Conservation (phyloP, 2,329 filamentous ascomycete genomes). For the Penicillium sp. region DNA sequence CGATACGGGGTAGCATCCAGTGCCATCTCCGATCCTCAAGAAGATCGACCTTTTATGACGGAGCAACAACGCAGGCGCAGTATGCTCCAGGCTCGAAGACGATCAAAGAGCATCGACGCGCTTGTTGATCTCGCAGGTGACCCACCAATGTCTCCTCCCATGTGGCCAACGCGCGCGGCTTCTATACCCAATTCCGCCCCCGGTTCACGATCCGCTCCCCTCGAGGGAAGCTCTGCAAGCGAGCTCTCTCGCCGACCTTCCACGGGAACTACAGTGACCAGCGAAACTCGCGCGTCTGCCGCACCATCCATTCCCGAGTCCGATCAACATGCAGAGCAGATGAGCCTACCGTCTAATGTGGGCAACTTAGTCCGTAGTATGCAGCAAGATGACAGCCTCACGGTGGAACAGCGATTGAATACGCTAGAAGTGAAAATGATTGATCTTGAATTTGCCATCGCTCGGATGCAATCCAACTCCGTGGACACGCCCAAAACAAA, state of each 20-base stretch:
- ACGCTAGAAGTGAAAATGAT: constrained; percentile 49
- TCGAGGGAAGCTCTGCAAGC: constrained; percentile 27
- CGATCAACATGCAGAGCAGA: constrained; percentile 16
- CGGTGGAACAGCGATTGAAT: constrained; percentile 45
- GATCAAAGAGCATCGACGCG: constrained; percentile 44
- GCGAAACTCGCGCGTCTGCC: constrained; percentile 19
- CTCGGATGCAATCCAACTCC: constrained; percentile 41
- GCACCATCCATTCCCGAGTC: constrained; percentile 19
- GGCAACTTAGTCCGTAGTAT: constrained; percentile 38
- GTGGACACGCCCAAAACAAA: constrained; percentile 18
- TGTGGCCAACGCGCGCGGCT: constrained; percentile 40
- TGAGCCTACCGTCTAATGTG: constrained; percentile 32
- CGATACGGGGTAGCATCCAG: constrained; percentile 26
- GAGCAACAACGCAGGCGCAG: constrained; percentile 19
- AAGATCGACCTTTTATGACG: constrained; percentile 12
- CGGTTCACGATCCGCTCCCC: constrained; percentile 33
- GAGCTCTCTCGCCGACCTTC: constrained; percentile 25
- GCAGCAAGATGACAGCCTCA: constrained; percentile 38
- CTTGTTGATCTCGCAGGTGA: constrained; percentile 34
- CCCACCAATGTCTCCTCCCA: constrained; percentile 38
- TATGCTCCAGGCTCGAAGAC: constrained; percentile 34
- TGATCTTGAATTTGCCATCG: constrained; percentile 48
- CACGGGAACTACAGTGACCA: constrained; percentile 28
- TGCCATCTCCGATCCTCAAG: constrained; percentile 22
- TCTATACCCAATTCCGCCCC: constrained; percentile 42